These are phyloP conservation scores for Fusarium secorum DNA, from an alignment of 2,329 filamentous ascomycete genomes.

Conservation along the genomic window DNA sequence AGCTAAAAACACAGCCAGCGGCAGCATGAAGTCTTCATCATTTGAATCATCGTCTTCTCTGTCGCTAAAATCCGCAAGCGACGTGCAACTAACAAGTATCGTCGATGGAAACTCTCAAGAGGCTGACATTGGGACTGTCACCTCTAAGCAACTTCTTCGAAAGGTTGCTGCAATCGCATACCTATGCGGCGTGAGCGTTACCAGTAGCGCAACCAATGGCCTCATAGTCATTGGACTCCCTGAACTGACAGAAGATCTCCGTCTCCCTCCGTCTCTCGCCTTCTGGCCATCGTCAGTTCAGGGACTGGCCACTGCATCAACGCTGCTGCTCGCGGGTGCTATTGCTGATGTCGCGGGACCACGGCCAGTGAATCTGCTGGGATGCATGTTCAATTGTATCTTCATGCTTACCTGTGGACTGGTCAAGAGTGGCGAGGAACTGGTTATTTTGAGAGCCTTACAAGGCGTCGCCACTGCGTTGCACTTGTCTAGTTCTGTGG, in stretches of 20 bases:
- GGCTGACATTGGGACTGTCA: not conserved
- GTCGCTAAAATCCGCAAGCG: not conserved
- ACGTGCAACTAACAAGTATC: not conserved
- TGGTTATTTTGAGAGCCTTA: conserved; percentile 49
- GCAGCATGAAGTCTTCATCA: not conserved
- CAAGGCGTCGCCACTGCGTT: conserved; percentile 49
- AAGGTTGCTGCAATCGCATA: not conserved
- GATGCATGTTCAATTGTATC: conserved; percentile 41
- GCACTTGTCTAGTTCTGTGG: conserved; percentile 47
- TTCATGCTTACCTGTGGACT: conserved; percentile 46
- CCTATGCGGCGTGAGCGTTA: conserved; percentile 32
- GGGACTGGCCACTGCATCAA: conserved; percentile 47
- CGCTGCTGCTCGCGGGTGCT: conserved; percentile 49
- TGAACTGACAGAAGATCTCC: conserved; percentile 48
- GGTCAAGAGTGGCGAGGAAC: conserved; percentile 41
- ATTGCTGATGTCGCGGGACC: conserved; percentile 49
- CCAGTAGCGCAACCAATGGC: conserved; percentile 31
- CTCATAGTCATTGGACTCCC: conserved; percentile 51
- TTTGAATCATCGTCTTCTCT: not conserved
- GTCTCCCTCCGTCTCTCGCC: conserved; percentile 43
- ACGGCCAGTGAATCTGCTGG: conserved; percentile 44
- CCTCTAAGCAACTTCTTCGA: not conserved
- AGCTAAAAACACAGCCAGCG: too few species aligned
- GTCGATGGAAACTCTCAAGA: not conserved
- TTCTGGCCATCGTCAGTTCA: conserved; percentile 51